These are phyloP conservation scores for Yarrowia divulgata DNA, from an alignment of 805 yeast genomes.

Conservation along the genomic window DNA sequence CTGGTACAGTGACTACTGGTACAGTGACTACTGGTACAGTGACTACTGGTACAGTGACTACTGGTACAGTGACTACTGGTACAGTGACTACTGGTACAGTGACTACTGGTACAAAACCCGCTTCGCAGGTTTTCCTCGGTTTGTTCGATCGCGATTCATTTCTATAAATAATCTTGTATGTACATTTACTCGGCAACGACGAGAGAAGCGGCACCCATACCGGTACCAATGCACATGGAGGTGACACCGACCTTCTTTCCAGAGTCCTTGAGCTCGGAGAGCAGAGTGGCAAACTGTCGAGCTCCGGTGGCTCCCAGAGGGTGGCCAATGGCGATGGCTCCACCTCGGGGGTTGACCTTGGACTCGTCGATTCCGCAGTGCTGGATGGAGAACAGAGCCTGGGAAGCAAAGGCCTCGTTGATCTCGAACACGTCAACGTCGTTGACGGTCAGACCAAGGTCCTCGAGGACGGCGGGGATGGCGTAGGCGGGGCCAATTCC, in stretches of 20 bases:
- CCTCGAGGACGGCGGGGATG: conserved; percentile 80
- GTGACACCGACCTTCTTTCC: conserved; percentile 86
- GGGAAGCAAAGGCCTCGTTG: conserved; percentile 97
- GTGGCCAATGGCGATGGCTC: conserved; percentile 96
- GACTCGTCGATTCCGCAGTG: conserved; percentile 68
- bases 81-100: too few species aligned
- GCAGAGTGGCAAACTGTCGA: conserved; percentile 87
- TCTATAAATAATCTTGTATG: conserved; percentile 35
- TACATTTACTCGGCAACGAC: conserved; percentile 71
- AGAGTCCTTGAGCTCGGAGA: conserved; percentile 72
- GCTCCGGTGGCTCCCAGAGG: conserved; percentile 93
- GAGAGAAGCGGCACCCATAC: conserved; percentile 97
- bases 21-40: too few species aligned
- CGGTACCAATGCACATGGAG: conserved; percentile 97
- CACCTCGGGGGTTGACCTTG: conserved; percentile 90
- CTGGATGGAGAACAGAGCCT: conserved; percentile 78
- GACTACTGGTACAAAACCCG: too few species aligned
- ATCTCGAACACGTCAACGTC: conserved; percentile 84
- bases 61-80: too few species aligned
- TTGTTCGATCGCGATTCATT: conserved; percentile 16
- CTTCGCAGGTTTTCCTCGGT: too few species aligned
- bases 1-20: too few species aligned
- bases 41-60: too few species aligned
- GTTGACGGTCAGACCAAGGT: conserved; percentile 62
- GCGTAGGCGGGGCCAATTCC: conserved; percentile 98